A percentile compares a stretch with the other conserved stretches of the same genome.
Evolutionary conservation across 2,329 filamentous ascomycete species (phyloP).

Genomic region (Orbilia brochopaga): DNA sequence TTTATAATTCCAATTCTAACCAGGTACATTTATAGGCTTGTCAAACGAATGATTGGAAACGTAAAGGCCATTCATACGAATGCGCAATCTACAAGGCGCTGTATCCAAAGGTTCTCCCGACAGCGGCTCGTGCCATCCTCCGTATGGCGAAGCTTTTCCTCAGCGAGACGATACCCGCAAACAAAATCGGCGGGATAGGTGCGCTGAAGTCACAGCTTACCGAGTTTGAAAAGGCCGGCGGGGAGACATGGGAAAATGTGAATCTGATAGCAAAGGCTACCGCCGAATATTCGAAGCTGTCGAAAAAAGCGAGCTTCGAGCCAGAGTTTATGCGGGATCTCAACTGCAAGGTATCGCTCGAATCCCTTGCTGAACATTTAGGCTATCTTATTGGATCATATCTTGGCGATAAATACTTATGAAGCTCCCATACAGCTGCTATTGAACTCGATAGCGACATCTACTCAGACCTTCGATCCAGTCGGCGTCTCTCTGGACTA

Average conservation of each 20-base stretch:
- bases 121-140: conserved; percentile 64
- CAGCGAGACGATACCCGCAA: conserved; percentile 59
- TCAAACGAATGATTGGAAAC: conserved; percentile 66
- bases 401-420: too few relatives aligned
- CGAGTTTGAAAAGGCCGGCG: conserved; percentile 60
- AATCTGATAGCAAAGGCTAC: conserved; percentile 64
- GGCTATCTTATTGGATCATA: too few relatives aligned
- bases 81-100: conserved; percentile 64
- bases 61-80: conserved; percentile 66
- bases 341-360: conserved; percentile 60
- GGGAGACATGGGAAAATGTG: conserved; percentile 61
- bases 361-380: neutral
- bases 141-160: conserved; percentile 61
- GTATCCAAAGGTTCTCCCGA: conserved; percentile 62
- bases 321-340: conserved; percentile 59
- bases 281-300: conserved; percentile 62
- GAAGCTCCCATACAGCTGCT: conserved; percentile 63
- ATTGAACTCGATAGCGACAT: conserved; percentile 67
- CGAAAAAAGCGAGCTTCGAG: conserved; percentile 57
- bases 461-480: conserved; percentile 64
- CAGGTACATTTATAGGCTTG: conserved; percentile 60
- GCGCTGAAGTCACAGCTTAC: conserved; percentile 52
- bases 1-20: too few relatives aligned
- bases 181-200: conserved; percentile 61
- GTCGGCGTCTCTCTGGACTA: conserved; percentile 68